phyloP scores from a whole-genome alignment of 1,284 basidiomycete species.

The Melampsora americana region DNA sequence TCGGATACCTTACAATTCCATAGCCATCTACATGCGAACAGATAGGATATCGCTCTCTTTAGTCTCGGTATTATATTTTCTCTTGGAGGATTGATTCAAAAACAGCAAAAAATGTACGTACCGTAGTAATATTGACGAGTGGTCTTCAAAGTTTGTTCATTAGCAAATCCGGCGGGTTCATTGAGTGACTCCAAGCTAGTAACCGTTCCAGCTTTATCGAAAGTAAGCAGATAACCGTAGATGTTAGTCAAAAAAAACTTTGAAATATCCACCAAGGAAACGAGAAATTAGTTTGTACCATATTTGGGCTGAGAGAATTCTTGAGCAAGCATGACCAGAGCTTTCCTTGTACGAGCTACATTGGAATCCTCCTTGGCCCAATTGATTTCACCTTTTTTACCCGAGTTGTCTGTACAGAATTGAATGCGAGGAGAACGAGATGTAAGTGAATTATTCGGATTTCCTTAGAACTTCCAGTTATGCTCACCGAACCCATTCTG shows the following conservation, averaged over 20 bases:
- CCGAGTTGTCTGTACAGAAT: conserved; percentile 58
- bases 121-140: conserved; percentile 65
- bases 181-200: conserved; percentile 52
- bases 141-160: conserved; percentile 60
- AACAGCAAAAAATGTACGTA: conserved; percentile 24
- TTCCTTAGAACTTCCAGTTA: too few relatives aligned
- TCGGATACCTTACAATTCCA: conserved; percentile 21
- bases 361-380: conserved; percentile 73
- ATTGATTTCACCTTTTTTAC: conserved; percentile 64
- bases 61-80: too few relatives aligned
- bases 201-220: conserved; percentile 4
- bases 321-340: conserved; percentile 62
- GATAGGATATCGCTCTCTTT: too few relatives aligned
- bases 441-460: too few relatives aligned
- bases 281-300: conserved; percentile 29
- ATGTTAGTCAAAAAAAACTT: too few relatives aligned
- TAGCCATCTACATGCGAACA: conserved; percentile 9
- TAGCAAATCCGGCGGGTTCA: conserved; percentile 73
- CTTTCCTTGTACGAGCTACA: conserved; percentile 66
- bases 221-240: too few relatives aligned
- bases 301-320: conserved; percentile 57
- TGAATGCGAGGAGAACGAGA: background rate
- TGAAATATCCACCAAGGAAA: too few relatives aligned
- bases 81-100: conserved; percentile 57
- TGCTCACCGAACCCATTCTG: conserved; percentile 67